phyloP scores from a whole-genome alignment of 208 protist genomes.

The Trichomonas tenax region DNA sequence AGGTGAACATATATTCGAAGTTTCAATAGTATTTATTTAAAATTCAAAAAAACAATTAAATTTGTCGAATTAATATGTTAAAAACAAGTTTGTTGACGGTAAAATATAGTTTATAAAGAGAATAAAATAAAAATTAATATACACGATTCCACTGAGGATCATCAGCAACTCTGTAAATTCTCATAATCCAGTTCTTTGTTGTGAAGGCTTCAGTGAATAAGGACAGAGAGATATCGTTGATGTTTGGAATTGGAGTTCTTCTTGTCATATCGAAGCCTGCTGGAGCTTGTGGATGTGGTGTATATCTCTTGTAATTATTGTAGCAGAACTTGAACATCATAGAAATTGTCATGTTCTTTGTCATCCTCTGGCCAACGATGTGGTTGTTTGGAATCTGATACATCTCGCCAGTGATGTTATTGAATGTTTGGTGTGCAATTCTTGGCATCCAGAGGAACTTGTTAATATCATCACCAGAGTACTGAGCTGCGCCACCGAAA shows the following conservation, averaged over 20 bases:
- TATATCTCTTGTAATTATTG: background rate
- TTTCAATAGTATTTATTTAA: too few relatives aligned
- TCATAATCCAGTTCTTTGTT: conserved; percentile 75
- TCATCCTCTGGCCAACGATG: background rate
- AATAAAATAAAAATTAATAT: background rate
- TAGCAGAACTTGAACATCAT: conserved; percentile 22
- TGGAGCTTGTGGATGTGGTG: background rate
- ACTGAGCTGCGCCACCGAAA: conserved; percentile 71
- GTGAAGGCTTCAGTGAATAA: conserved; percentile 66
- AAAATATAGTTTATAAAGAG: background rate
- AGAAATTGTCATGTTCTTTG: background rate
- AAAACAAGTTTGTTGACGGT: background rate
- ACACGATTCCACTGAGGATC: background rate
- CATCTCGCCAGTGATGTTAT: background rate
- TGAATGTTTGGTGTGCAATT: conserved; percentile 45
- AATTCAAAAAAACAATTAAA: too few relatives aligned
- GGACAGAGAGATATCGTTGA: conserved; percentile 28
- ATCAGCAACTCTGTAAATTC: conserved; percentile 75
- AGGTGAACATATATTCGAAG: too few relatives aligned
- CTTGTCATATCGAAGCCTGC: background rate
- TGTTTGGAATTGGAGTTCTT: background rate
- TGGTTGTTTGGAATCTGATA: background rate
- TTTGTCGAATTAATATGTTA: background rate
- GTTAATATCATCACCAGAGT: conserved; percentile 74
- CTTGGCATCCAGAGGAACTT: conserved; percentile 86